Evolutionary conservation across 139 green algal species (phyloP).

Genomic region (Micractinium sp.): DNA sequence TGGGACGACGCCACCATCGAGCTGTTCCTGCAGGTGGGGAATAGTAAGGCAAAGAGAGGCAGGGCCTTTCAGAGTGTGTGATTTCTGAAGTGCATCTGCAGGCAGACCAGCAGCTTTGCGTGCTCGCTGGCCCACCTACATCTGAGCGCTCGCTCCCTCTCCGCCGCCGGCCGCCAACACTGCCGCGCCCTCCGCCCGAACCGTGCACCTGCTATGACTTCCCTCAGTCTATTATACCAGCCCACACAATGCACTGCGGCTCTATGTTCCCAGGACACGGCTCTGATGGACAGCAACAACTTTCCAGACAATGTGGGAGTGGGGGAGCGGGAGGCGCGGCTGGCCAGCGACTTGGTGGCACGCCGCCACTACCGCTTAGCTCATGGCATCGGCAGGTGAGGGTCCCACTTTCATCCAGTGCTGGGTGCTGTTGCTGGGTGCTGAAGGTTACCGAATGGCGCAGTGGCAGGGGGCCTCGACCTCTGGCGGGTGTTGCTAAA

Average conservation of each 20-base stretch:
- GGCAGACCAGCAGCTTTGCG: too few relatives aligned
- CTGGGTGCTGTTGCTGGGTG: too few relatives aligned
- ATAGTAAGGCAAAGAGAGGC: neutral
- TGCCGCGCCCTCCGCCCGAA: too few relatives aligned
- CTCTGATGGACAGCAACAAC: constrained; percentile 97
- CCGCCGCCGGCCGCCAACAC: too few relatives aligned
- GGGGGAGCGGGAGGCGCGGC: constrained; percentile 91
- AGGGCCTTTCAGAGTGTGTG: too few relatives aligned
- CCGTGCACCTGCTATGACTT: too few relatives aligned
- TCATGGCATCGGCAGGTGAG: constrained; percentile 93
- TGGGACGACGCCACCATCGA: constrained; percentile 93
- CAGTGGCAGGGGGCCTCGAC: too few relatives aligned
- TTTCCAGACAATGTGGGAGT: constrained; percentile 92
- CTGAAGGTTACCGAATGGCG: too few relatives aligned
- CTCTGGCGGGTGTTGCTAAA: too few relatives aligned
- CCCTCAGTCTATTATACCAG: too few relatives aligned
- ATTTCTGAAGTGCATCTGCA: neutral
- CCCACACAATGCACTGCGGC: neutral
- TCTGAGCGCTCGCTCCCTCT: neutral
- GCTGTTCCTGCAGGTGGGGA: constrained; percentile 75
- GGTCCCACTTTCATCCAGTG: constrained; percentile 51
- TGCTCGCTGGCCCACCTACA: too few relatives aligned
- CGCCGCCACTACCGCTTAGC: constrained; percentile 81
- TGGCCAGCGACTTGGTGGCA: constrained; percentile 82
- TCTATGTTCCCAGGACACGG: constrained; percentile 69